These are phyloP conservation scores for Pseudisothecium myosuroides DNA, from an alignment of 225 moss, liverwort and hornwort genomes.

Conservation along the genomic window DNA sequence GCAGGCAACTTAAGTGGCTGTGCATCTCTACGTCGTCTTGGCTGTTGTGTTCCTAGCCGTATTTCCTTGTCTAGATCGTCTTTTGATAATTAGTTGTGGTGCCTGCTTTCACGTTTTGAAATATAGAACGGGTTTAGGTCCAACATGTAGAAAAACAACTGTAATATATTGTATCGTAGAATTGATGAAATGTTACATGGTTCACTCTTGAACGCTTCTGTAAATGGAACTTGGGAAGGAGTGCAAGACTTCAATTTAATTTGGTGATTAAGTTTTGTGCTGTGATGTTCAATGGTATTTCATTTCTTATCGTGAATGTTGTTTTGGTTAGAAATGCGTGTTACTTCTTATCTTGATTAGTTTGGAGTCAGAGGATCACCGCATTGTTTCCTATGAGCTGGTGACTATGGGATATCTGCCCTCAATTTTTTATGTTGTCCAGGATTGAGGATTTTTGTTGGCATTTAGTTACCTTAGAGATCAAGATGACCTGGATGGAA, in stretches of 20 bases:
- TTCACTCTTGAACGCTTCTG: not conserved
- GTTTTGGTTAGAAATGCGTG: not conserved
- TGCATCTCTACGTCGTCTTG: not conserved
- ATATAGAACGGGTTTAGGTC: not conserved
- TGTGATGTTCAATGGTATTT: not conserved
- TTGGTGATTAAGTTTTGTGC: not conserved
- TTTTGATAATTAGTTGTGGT: not conserved
- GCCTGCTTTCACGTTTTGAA: not conserved
- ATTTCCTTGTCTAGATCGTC: not conserved
- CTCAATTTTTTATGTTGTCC: not conserved
- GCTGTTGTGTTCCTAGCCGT: not conserved
- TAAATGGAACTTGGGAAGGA: not conserved
- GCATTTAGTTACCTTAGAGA: not conserved
- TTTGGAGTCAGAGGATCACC: not conserved
- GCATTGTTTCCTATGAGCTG: not conserved
- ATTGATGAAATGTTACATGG: not conserved
- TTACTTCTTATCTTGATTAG: not conserved
- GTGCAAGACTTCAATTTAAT: not conserved
- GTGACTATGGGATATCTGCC: not conserved
- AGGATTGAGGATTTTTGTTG: not conserved
- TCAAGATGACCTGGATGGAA: not conserved
- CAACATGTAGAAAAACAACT: not conserved
- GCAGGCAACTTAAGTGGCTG: not conserved
- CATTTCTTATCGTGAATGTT: not conserved
- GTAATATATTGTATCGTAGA: constrained; percentile 19